Conservation (phyloP, 2,329 filamentous ascomycete genomes). For the Lasiodiplodia sp. region DNA sequence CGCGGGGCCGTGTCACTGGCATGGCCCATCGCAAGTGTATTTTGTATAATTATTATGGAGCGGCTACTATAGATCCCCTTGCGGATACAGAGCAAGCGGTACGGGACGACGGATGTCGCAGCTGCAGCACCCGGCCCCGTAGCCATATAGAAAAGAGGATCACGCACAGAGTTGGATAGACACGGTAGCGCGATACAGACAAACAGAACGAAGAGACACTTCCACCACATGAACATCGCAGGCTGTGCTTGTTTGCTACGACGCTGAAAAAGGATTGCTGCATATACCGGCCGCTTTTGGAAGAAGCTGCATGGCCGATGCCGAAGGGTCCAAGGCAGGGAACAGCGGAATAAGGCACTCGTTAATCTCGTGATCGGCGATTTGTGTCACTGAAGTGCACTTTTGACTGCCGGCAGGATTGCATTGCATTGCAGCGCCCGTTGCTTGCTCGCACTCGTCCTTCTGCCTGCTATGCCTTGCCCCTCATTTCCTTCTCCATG, state of each 20-base stretch:
- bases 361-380: conserved; percentile 26
- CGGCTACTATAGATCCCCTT: conserved; percentile 17
- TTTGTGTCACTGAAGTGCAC: conserved; percentile 12
- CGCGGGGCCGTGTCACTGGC: background rate
- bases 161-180: background rate
- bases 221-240: conserved; percentile 19
- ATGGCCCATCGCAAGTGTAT: conserved; percentile 9
- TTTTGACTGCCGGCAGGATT: conserved; percentile 27
- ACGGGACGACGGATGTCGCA: background rate
- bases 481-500: background rate
- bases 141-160: conserved; percentile 13
- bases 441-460: background rate
- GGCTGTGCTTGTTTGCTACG: conserved; percentile 2
- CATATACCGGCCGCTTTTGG: conserved; percentile 2
- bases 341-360: conserved; percentile 1
- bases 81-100: conserved; percentile 17
- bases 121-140: background rate
- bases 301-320: conserved; percentile 17
- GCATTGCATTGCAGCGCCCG: conserved; percentile 9
- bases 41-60: conserved; percentile 24
- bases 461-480: background rate
- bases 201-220: conserved; percentile 8
- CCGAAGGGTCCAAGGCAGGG: conserved; percentile 12
- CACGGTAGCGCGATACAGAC: conserved; percentile 18
- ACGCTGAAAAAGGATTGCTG: conserved; percentile 15